phyloP scores from a whole-genome alignment of 305 asterid species.

The Solanum hybrid region DNA sequence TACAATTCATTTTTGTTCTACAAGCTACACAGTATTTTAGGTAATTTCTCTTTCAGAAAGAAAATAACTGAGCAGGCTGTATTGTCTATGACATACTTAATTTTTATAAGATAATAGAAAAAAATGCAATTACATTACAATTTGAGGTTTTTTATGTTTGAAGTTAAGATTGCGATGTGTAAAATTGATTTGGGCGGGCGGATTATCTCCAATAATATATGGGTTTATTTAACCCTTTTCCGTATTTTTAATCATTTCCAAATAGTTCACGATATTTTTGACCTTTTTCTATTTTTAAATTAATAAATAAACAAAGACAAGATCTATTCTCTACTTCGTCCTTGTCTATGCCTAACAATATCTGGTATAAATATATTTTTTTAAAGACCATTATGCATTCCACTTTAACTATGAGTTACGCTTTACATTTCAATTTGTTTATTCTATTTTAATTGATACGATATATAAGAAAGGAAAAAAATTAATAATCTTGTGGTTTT shows the following conservation, averaged over 20 bases:
- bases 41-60: neutral
- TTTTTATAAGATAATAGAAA: neutral
- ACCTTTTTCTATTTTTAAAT: rapidly evolving
- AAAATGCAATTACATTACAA: neutral
- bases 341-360: neutral
- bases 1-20: neutral
- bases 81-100: too few species aligned
- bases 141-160: neutral
- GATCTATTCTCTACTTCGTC: neutral
- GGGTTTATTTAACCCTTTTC: too few species aligned
- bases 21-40: neutral
- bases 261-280: rapidly evolving
- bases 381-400: neutral
- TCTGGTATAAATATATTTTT: neutral
- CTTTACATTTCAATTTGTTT: neutral
- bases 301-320: neutral
- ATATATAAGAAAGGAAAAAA: too few species aligned
- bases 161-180: neutral
- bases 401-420: neutral
- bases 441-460: rapidly evolving
- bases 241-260: neutral
- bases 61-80: neutral
- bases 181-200: neutral
- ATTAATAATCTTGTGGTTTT: too few species aligned
- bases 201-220: neutral